These are phyloP conservation scores for Boletus vermiculosoides DNA, from an alignment of 768 basidiomycete species.

Conservation along the genomic window DNA sequence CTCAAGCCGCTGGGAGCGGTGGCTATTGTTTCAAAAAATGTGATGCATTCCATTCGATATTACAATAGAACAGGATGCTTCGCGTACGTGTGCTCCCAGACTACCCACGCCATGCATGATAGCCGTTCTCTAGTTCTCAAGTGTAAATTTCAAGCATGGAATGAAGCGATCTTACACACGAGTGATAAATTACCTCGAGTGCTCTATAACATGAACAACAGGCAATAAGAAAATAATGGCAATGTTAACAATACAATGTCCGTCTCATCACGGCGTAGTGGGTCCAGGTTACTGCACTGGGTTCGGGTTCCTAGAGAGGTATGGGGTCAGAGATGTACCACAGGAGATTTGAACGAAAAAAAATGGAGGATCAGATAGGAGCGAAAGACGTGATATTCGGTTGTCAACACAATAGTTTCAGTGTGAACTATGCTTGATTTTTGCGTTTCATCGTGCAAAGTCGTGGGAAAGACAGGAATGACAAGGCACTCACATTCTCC, in stretches of 20 bases:
- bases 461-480: conserved; percentile 41
- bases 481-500: conserved; percentile 82
- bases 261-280: neutral
- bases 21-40: no score
- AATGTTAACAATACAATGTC: neutral
- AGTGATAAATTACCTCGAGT: neutral
- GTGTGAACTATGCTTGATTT: conserved; percentile 94
- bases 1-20: neutral
- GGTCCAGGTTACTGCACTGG: neutral
- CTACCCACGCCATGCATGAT: neutral
- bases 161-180: neutral
- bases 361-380: conserved; percentile 86
- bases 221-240: no score
- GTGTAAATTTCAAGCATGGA: neutral
- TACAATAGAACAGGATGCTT: neutral
- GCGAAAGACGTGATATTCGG: conserved; percentile 95
- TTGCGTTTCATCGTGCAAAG: conserved; percentile 26
- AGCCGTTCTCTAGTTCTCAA: neutral
- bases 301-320: conserved; percentile 19
- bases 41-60: neutral
- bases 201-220: neutral
- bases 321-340: conserved; percentile 5
- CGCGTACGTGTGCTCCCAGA: neutral
- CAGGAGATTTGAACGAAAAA: neutral
- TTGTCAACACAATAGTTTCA: conserved; percentile 85